Conservation (phyloP, 306 rosid genomes). For the Purshia tridentata region DNA sequence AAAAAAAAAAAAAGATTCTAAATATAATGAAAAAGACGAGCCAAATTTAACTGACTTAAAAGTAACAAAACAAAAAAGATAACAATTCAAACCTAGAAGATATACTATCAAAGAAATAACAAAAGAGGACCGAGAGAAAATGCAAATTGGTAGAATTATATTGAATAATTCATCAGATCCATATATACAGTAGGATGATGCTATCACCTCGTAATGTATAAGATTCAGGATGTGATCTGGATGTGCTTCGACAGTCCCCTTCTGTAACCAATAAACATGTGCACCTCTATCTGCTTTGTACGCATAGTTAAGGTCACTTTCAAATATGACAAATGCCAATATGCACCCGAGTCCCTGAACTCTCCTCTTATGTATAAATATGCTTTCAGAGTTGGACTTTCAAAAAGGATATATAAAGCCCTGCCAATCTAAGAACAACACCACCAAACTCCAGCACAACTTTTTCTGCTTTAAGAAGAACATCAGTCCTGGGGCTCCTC, state of each 20-base stretch:
- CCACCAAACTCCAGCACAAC: conserved; percentile 77
- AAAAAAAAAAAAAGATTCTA: neutral
- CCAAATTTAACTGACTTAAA: neutral
- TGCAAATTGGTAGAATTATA: conserved; percentile 1
- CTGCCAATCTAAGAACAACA: conserved; percentile 79
- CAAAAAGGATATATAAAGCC: conserved; percentile 86
- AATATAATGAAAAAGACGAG: neutral
- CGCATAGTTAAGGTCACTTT: conserved; percentile 56
- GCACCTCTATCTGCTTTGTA: conserved; percentile 87
- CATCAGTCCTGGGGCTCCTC: conserved; percentile 81
- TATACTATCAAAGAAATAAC: neutral
- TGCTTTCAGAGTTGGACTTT: conserved; percentile 24
- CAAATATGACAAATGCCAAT: neutral
- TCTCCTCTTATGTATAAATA: neutral
- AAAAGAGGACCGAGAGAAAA: neutral
- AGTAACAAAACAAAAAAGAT: conserved; percentile 11
- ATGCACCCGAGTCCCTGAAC: conserved; percentile 3
- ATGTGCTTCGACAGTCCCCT: conserved; percentile 68
- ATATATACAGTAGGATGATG: conserved; percentile 24
- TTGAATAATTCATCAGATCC: neutral
- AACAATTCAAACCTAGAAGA: neutral
- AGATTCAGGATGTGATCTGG: conserved; percentile 93
- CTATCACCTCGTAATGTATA: conserved; percentile 88
- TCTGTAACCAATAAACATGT: conserved; percentile 77
- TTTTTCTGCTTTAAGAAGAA: conserved; percentile 81